phyloP scores from a whole-genome alignment of 1,139 yeast species.

The Geotrichum bryndzae region DNA sequence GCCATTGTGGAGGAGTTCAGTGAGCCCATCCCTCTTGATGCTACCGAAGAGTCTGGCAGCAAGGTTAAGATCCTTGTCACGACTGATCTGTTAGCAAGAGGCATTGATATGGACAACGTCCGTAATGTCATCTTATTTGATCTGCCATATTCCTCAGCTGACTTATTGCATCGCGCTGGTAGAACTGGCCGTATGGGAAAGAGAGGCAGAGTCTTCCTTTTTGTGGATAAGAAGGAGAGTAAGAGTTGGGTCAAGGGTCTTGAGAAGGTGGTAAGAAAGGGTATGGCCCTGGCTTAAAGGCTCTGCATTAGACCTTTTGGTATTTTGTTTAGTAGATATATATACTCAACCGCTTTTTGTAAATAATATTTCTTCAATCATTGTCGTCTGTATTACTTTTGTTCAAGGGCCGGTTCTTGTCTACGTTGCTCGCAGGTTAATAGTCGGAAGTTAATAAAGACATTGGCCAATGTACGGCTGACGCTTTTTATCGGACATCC shows the following conservation, averaged over 20 bases:
- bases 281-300: constrained; percentile 20
- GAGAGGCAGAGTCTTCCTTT: constrained; percentile 77
- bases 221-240: constrained; percentile 57
- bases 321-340: neutral
- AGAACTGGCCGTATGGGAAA: constrained; percentile 92
- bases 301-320: too few relatives aligned
- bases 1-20: constrained; percentile 56
- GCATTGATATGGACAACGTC: constrained; percentile 77
- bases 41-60: constrained; percentile 26
- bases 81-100: constrained; percentile 89
- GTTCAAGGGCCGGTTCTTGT: too few relatives aligned
- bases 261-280: constrained; percentile 58
- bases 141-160: constrained; percentile 78
- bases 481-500: neutral
- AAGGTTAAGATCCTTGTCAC: constrained; percentile 62
- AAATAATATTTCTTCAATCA: neutral
- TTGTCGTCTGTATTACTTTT: neutral
- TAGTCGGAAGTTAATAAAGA: too few relatives aligned
- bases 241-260: constrained; percentile 82
- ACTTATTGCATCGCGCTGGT: constrained; percentile 85
- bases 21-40: constrained; percentile 44
- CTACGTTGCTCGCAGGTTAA: too few relatives aligned
- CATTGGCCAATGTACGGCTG: neutral
- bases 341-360: neutral
- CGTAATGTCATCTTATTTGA: constrained; percentile 80